These are phyloP conservation scores for Ophiocordyceps unilateralis DNA, from an alignment of 2,329 filamentous ascomycete genomes.

Conservation along the genomic window DNA sequence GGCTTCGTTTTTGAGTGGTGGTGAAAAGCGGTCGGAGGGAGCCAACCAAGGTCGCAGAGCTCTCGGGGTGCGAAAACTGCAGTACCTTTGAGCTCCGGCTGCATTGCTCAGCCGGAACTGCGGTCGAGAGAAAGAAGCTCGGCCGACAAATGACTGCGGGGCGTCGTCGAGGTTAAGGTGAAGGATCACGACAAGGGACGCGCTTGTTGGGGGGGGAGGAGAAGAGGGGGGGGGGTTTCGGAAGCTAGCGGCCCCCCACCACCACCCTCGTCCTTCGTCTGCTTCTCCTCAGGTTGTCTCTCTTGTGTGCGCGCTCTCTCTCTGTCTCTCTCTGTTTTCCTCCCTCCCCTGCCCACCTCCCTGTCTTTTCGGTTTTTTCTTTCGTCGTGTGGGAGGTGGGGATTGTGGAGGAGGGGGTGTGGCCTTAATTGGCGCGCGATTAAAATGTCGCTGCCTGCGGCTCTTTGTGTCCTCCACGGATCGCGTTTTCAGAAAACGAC, in stretches of 20 bases:
- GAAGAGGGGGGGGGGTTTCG: constrained; percentile 7
- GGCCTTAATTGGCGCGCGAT: no score
- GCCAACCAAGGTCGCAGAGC: no score
- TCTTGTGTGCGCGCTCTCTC: neutral
- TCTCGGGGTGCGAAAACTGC: no score
- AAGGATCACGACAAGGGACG: constrained; percentile 1
- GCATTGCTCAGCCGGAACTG: no score
- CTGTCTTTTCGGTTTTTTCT: neutral
- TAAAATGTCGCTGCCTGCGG: no score
- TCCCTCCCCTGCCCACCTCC: neutral
- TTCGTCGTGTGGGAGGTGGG: neutral
- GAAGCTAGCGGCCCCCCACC: constrained; percentile 4
- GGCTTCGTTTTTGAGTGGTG: neutral
- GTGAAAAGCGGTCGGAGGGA: neutral
- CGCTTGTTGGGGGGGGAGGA: no score
- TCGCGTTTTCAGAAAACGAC: no score
- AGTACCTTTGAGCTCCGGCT: no score
- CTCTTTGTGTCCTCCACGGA: no score
- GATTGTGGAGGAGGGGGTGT: neutral
- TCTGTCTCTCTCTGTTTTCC: neutral
- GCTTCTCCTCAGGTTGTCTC: neutral
- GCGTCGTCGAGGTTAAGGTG: neutral
- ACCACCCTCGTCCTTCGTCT: neutral
- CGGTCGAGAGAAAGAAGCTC: no score
- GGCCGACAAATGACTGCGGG: no score